Conservation (phyloP, 2,329 filamentous ascomycete species). For the Claviceps sorghi region DNA sequence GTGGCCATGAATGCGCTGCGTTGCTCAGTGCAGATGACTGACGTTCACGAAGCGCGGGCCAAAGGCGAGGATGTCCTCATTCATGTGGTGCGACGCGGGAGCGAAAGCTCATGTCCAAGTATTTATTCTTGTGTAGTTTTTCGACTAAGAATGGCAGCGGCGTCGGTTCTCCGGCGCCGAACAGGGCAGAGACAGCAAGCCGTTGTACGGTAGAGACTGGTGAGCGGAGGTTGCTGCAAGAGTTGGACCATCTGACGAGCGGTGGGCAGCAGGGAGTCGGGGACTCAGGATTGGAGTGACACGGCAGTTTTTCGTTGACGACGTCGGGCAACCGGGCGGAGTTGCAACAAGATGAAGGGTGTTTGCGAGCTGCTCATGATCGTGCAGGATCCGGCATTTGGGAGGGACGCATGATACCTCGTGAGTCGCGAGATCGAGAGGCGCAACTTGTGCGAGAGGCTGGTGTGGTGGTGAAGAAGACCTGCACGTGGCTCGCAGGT, state of each 20-base stretch:
- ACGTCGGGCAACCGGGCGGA: neutral
- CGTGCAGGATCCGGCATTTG: neutral
- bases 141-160: neutral
- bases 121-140: neutral
- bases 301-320: neutral
- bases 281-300: neutral
- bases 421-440: neutral
- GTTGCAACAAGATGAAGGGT: neutral
- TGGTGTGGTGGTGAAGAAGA: neutral
- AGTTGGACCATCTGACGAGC: neutral
- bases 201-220: neutral
- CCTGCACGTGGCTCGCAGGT: no score
- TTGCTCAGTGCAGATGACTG: constrained; percentile 1
- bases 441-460: neutral
- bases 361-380: neutral
- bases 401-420: neutral
- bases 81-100: constrained; percentile 1
- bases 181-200: neutral
- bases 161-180: neutral
- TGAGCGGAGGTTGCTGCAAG: neutral
- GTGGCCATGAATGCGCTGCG: constrained; percentile 14
- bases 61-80: neutral
- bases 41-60: constrained; percentile 3
- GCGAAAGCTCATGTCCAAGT: neutral
- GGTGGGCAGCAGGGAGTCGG: neutral